Evolutionary conservation across 495 filamentous ascomycete species (phyloP).

Genomic region (Podospora appendiculata): DNA sequence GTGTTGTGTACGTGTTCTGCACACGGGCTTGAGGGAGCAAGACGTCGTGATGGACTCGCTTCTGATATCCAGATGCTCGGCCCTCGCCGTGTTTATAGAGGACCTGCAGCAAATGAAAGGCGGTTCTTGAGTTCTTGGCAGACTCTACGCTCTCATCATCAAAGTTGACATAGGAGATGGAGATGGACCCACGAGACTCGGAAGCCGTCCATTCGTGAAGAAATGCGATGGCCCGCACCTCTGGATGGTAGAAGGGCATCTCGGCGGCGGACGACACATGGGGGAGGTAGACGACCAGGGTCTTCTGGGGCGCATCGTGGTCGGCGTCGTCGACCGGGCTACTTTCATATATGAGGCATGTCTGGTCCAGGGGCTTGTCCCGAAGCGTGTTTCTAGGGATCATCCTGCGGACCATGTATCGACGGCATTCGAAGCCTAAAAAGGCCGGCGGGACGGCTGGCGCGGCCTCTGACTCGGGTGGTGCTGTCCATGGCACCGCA

Average conservation of each 20-base stretch:
- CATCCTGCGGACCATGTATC: conserved; percentile 60
- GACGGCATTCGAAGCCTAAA: conserved; percentile 15
- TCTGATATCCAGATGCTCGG: conserved; percentile 53
- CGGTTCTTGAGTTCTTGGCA: conserved; percentile 59
- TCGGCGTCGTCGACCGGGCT: conserved; percentile 6
- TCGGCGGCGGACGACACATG: conserved; percentile 54
- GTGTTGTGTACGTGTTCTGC: conserved; percentile 72
- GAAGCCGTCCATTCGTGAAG: conserved; percentile 51
- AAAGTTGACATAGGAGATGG: conserved; percentile 63
- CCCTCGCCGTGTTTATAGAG: conserved; percentile 73
- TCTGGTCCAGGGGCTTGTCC: conserved; percentile 69
- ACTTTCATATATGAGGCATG: conserved; percentile 58
- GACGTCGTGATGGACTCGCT: conserved; percentile 68
- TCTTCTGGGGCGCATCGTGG: conserved; percentile 19
- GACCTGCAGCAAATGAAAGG: conserved; percentile 58
- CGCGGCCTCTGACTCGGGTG: conserved; percentile 4
- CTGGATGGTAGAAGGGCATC: conserved; percentile 82
- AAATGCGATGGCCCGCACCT: conserved; percentile 63
- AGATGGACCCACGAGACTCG: conserved; percentile 41
- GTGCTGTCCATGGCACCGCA: background rate
- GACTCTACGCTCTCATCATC: conserved; percentile 25
- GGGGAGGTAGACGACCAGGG: conserved; percentile 71
- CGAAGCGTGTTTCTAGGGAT: conserved; percentile 73
- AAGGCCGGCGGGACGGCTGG: conserved; percentile 10
- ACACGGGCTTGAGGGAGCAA: conserved; percentile 64